Percentiles rank a stretch among this genome's conserved stretches.
Conservation (phyloP, 2,329 filamentous ascomycete genomes). For the Calonectria pseudoturangicola region DNA sequence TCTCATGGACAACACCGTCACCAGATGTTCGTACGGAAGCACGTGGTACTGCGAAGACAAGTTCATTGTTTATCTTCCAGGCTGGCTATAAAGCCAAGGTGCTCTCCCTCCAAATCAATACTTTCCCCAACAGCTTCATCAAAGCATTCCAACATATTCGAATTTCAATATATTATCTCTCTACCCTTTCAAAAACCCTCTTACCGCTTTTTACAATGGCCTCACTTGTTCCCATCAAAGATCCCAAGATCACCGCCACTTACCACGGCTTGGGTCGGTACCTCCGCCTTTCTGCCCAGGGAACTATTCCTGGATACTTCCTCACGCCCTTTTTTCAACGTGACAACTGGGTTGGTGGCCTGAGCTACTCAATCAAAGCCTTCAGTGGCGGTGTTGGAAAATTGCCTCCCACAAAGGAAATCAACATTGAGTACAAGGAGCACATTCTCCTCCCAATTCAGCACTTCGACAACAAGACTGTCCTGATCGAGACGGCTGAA, state of each 20-base stretch:
- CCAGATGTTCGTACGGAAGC: not conserved
- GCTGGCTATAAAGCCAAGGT: not conserved
- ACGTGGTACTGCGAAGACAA: not conserved
- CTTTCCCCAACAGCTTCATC: not conserved
- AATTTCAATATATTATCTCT: not conserved
- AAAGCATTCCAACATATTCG: not conserved
- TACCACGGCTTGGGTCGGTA: conserved; percentile 14
- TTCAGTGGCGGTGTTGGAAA: not conserved
- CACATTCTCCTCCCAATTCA: conserved; percentile 25
- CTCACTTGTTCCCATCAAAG: conserved; percentile 1
- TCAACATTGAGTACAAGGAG: conserved; percentile 12
- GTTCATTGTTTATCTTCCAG: not conserved
- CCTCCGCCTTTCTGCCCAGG: conserved; percentile 27
- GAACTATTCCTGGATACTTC: not conserved
- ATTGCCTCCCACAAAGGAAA: not conserved
- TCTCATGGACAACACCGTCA: not conserved
- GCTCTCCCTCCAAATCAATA: not conserved
- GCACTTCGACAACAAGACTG: conserved; percentile 36
- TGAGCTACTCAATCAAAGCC: conserved; percentile 27
- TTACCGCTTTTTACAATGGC: not conserved
- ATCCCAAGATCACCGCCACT: conserved; percentile 10
- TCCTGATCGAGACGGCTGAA: conserved; percentile 22
- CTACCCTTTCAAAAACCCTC: not conserved
- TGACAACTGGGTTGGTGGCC: conserved; percentile 17
- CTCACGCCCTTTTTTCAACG: conserved; percentile 26